Evolutionary conservation across 805 yeast species (phyloP).

Genomic region (Candida pseudofarinosa): DNA sequence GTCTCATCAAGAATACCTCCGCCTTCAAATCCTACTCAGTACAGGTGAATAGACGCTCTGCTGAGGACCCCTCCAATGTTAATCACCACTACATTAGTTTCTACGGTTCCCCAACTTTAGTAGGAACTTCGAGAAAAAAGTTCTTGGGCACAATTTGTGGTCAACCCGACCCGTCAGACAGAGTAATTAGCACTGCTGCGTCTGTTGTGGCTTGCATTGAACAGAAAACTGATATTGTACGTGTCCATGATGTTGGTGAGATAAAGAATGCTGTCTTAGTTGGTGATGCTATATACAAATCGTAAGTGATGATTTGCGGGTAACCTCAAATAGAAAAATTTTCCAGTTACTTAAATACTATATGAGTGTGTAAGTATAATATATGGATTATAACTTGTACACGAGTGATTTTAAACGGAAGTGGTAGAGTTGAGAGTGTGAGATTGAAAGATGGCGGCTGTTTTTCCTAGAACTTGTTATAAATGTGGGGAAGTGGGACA

Average conservation of each 20-base stretch:
- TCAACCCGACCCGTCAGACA: constrained; percentile 50
- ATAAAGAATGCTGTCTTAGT: constrained; percentile 43
- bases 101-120: constrained; percentile 58
- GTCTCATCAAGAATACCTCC: constrained; percentile 50
- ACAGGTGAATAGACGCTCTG: constrained; percentile 9
- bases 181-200: constrained; percentile 76
- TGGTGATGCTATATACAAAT: constrained; percentile 71
- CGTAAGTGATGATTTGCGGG: constrained; percentile 8
- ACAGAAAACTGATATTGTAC: constrained; percentile 70
- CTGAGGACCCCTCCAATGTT: constrained; percentile 9
- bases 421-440: constrained; percentile 1
- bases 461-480: constrained; percentile 74
- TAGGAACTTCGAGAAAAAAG: constrained; percentile 87
- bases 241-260: constrained; percentile 81
- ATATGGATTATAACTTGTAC: background rate
- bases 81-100: constrained; percentile 35
- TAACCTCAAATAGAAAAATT: constrained; percentile 1
- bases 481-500: constrained; percentile 92
- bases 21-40: constrained; percentile 47
- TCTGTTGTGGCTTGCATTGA: constrained; percentile 69
- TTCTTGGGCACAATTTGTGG: constrained; percentile 76
- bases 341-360: background rate
- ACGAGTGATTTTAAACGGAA: background rate
- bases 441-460: constrained; percentile 30
- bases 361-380: constrained; percentile 1